Percentiles rank a stretch among this genome's conserved stretches.
phyloP scores from a whole-genome alignment of 495 filamentous ascomycete genomes.

The Xanthoparmelia taractica region DNA sequence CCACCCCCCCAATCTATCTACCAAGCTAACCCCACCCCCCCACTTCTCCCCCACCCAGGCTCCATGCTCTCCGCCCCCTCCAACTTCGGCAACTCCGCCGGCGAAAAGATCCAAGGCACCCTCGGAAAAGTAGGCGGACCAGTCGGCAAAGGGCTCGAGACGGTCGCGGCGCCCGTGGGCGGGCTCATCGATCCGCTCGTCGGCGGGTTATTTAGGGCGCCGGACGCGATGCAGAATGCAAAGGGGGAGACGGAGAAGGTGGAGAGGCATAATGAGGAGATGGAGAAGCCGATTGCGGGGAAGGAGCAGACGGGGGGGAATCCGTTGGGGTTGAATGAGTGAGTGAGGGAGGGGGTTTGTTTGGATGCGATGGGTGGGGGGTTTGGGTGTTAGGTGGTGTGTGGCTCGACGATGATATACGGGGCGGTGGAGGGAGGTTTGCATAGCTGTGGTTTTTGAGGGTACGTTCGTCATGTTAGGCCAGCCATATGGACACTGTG shows the following conservation, averaged over 20 bases:
- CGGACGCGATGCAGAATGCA: conserved; percentile 16
- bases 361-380: too few relatives aligned
- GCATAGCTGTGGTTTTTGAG: too few relatives aligned
- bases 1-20: neutral
- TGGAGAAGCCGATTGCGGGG: conserved; percentile 21
- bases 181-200: conserved; percentile 25
- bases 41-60: neutral
- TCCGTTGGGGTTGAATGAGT: conserved; percentile 28
- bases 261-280: conserved; percentile 16
- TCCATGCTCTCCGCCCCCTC: conserved; percentile 11
- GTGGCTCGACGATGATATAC: too few relatives aligned
- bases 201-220: conserved; percentile 23
- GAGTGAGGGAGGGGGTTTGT: too few relatives aligned
- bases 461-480: too few relatives aligned
- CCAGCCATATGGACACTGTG: too few relatives aligned
- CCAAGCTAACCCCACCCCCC: neutral
- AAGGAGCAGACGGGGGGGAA: conserved; percentile 26
- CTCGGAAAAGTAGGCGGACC: conserved; percentile 26
- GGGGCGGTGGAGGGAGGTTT: too few relatives aligned
- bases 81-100: conserved; percentile 22
- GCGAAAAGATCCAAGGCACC: conserved; percentile 20
- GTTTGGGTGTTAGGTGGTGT: too few relatives aligned
- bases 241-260: conserved; percentile 14
- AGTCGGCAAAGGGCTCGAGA: conserved; percentile 26
- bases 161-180: conserved; percentile 21